These are phyloP conservation scores for Starmerella potacharoeniae DNA, from an alignment of 805 yeast species.

Conservation along the genomic window DNA sequence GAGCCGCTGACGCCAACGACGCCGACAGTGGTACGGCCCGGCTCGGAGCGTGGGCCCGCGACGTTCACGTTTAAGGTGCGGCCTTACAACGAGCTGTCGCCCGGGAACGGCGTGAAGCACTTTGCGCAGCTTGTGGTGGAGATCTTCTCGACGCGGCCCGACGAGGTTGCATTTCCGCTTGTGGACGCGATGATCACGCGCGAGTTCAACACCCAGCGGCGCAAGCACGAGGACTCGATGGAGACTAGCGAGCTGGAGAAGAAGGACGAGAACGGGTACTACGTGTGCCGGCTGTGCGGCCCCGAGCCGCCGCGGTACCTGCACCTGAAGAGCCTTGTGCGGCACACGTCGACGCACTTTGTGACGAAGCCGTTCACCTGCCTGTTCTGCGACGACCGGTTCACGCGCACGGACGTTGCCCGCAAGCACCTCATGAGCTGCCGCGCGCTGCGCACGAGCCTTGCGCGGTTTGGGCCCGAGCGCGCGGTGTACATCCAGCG, in stretches of 20 bases:
- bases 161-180: neutral
- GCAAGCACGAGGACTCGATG: neutral
- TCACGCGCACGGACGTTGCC: neutral
- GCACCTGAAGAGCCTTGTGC: neutral
- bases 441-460: neutral
- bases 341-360: neutral
- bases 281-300: neutral
- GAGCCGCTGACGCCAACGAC: neutral
- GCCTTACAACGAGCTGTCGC: neutral
- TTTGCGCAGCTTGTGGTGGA: neutral
- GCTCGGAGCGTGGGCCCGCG: neutral
- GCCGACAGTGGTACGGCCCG: neutral
- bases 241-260: neutral
- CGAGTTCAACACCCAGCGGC: neutral
- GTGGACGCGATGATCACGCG: constrained; percentile 1
- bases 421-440: neutral
- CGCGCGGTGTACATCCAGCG: neutral
- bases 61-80: neutral
- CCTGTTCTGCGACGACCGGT: neutral
- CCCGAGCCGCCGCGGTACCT: neutral
- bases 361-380: neutral
- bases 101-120: neutral
- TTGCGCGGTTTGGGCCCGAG: neutral
- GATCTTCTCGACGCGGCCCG: neutral
- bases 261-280: neutral